Percentiles rank a stretch among this genome's conserved stretches.
phyloP scores from a whole-genome alignment of 495 filamentous ascomycete species.

The Penicillium verhagenii region DNA sequence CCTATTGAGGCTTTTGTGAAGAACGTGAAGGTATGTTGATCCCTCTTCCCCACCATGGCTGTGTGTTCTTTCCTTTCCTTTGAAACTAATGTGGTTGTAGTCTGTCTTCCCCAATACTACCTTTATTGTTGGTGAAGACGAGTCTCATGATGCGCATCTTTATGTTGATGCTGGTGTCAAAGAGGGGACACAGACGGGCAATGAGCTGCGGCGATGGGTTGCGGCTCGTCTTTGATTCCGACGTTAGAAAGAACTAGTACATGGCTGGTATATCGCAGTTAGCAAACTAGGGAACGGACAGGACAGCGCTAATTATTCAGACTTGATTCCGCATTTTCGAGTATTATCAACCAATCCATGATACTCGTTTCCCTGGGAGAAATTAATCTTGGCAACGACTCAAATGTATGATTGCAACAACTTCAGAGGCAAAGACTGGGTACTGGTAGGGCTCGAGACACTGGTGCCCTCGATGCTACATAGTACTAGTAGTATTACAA shows the following conservation, averaged over 20 bases:
- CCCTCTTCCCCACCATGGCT: not conserved
- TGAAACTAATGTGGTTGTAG: constrained; percentile 17
- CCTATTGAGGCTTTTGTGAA: constrained; percentile 50
- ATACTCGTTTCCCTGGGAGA: no score
- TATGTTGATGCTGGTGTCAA: constrained; percentile 21
- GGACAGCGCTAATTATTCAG: not conserved
- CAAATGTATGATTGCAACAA: no score
- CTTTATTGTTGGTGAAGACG: constrained; percentile 32
- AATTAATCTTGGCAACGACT: no score
- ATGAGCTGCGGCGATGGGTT: constrained; percentile 32
- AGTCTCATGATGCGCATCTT: constrained; percentile 36
- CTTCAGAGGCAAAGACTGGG: no score
- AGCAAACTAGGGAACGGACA: no score
- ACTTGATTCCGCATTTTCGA: no score
- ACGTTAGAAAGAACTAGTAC: not conserved
- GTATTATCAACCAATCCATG: no score
- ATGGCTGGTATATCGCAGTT: not conserved
- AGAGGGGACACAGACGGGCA: constrained; percentile 26
- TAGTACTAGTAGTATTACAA: no score
- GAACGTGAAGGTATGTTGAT: constrained; percentile 38
- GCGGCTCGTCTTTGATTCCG: constrained; percentile 25
- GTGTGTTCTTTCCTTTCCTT: not conserved
- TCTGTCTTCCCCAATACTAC: constrained; percentile 32
- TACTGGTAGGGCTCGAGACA: no score
- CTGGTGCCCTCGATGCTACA: no score